Evolutionary conservation across 345 rosid species (phyloP).

Genomic region (Heritiera littoralis): DNA sequence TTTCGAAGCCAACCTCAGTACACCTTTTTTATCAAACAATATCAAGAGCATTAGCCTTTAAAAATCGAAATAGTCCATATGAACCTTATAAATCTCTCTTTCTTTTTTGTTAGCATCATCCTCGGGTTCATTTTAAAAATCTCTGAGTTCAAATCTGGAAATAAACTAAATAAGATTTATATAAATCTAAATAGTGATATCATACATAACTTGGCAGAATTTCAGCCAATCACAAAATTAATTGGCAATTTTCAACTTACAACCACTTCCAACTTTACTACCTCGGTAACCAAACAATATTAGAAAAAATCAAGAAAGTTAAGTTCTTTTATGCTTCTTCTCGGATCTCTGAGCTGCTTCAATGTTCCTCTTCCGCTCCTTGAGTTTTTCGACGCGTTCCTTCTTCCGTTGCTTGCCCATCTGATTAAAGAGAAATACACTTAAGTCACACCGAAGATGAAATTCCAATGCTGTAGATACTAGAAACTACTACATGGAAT

Average conservation of each 20-base stretch:
- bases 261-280: slow-evolving; percentile 1
- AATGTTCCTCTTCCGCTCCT: slow-evolving; percentile 55
- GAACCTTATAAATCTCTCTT: no score
- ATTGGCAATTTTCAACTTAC: slow-evolving; percentile 13
- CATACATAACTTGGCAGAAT: slow-evolving; percentile 8
- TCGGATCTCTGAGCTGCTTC: slow-evolving; percentile 32
- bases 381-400: slow-evolving; percentile 42
- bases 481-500: neutral
- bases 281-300: neutral
- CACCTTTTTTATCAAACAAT: no score
- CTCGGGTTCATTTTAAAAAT: no score
- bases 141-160: no score
- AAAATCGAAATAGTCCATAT: no score
- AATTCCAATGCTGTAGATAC: neutral
- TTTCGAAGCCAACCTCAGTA: no score
- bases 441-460: slow-evolving; percentile 1
- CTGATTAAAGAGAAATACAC: slow-evolving; percentile 33
- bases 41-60: no score
- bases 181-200: neutral
- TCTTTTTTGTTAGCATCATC: no score
- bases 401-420: slow-evolving; percentile 44
- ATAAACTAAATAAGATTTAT: no score
- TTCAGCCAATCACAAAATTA: slow-evolving; percentile 21
- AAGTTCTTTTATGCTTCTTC: slow-evolving; percentile 24
- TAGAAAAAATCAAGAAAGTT: neutral